A percentile compares a stretch with the other conserved stretches of the same genome.
These are phyloP conservation scores for Recurvomyces mirabilis DNA, from an alignment of 495 filamentous ascomycete genomes.

Conservation along the genomic window DNA sequence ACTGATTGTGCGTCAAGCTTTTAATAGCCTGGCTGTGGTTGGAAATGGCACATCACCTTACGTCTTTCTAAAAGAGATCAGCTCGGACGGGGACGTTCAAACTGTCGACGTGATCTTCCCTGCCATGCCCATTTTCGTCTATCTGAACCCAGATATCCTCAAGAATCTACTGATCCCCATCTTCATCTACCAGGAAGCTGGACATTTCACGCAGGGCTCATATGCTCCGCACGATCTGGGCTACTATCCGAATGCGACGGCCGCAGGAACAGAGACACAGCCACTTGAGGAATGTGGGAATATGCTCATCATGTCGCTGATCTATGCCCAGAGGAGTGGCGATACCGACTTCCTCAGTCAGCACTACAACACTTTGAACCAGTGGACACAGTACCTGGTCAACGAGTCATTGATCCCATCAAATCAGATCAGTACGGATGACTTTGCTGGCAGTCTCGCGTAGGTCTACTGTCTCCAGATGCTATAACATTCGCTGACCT, in stretches of 20 bases:
- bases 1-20: constrained; percentile 28
- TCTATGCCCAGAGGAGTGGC: constrained; percentile 40
- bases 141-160: constrained; percentile 24
- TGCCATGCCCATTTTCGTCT: constrained; percentile 25
- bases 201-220: constrained; percentile 21
- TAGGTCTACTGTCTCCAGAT: constrained; percentile 4
- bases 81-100: constrained; percentile 29
- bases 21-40: constrained; percentile 21
- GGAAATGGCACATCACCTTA: constrained; percentile 21
- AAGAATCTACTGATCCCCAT: constrained; percentile 25
- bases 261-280: constrained; percentile 24
- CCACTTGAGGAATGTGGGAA: constrained; percentile 32
- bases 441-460: constrained; percentile 29
- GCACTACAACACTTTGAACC: constrained; percentile 27
- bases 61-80: constrained; percentile 31
- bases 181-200: constrained; percentile 29
- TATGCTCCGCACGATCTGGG: constrained; percentile 31
- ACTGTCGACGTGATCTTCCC: constrained; percentile 34
- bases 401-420: constrained; percentile 26
- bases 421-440: constrained; percentile 30
- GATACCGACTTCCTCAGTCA: constrained; percentile 35
- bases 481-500: not conserved
- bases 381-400: constrained; percentile 29
- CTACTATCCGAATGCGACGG: constrained; percentile 28
- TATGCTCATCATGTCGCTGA: constrained; percentile 30